Evolutionary conservation across 2,329 filamentous ascomycete genomes (phyloP), one percentile per base, ranked within the genome.

Genomic region (Daldinia eschscholtzii): DNA sequence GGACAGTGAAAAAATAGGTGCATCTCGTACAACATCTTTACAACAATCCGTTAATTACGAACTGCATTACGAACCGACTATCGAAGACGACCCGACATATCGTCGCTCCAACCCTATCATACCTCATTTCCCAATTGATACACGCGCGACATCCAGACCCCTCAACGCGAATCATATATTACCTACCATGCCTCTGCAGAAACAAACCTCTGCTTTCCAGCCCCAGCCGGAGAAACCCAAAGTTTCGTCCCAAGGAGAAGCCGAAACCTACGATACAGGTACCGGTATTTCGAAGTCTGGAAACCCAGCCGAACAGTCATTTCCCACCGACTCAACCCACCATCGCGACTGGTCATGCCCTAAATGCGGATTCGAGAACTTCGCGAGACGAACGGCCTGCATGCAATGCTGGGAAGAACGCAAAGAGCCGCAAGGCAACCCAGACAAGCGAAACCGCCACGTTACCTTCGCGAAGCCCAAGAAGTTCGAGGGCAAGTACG

Each of bases 401-500:
- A 15, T 52, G 28, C 46, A 33, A n/a, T 52, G 46, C 26, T 52
- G 26, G 46, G 15, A n/a, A 9, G n/a, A 33, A 33, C 46, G 46
- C 26, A 4, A 26, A 4, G 46, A 30, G 18, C 7, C 13, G 15
- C 15, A 18, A 30, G 7, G 15, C 26, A 10, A 13, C 26, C 18
- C 6, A 52, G 7, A 6, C 26, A 26, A 10, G 15, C 46, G 46
- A 3, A n/a, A 33, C 28, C 46, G 46, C 28, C 46, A n/a, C 6
- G 46, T 52, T 3, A 52, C 46, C 3, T 52, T 52, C 46, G 46
- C 46, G 26, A 13, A 52, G 15, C 46, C 46, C 46, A 52, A 26
- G 26, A 33, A 30, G 18, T 52, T 52, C 46, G 46, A 52, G 15
- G 46, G 46, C n/a, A 52, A 52, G 33, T n/a, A 52, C 46, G 46